A percentile compares a stretch with the other conserved stretches of the same genome.
Evolutionary conservation across 2,329 filamentous ascomycete species (phyloP).

Genomic region (Colletotrichum sp.): DNA sequence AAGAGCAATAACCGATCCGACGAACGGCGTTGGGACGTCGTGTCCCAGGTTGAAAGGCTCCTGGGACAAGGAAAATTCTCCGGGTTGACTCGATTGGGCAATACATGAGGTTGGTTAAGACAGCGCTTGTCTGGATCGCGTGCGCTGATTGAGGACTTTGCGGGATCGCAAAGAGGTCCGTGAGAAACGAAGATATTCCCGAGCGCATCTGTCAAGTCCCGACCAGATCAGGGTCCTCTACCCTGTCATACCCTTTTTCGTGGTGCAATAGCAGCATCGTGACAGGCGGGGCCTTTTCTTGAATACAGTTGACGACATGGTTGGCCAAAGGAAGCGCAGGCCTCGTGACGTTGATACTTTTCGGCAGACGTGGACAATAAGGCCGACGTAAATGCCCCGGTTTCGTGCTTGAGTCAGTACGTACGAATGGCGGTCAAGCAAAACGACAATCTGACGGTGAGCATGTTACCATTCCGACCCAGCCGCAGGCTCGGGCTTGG

Average conservation of each 20-base stretch:
- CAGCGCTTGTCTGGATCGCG: conserved; percentile 13
- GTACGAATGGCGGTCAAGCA: conserved; percentile 12
- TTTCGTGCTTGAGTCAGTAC: conserved; percentile 2
- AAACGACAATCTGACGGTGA: neutral
- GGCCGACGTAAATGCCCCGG: neutral
- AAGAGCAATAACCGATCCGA: neutral
- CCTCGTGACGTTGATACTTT: neutral
- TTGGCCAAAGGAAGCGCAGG: neutral
- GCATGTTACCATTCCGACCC: neutral
- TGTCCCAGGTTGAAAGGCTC: neutral
- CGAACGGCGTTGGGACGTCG: neutral
- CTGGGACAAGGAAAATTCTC: conserved; percentile 25
- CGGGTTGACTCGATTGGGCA: conserved; percentile 28
- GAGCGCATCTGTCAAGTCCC: conserved; percentile 23
- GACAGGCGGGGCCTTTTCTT: neutral
- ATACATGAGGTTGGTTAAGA: conserved; percentile 33
- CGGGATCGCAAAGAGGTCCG: conserved; percentile 33
- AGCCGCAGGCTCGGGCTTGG: neutral
- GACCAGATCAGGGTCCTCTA: conserved; percentile 4
- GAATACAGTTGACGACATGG: neutral
- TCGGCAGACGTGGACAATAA: neutral
- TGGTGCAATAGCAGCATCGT: neutral
- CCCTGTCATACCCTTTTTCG: neutral
- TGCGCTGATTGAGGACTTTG: conserved; percentile 2
- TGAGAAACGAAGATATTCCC: conserved; percentile 34